phyloP scores from a whole-genome alignment of 441 rosid genomes.

The Pelargonium australe region DNA sequence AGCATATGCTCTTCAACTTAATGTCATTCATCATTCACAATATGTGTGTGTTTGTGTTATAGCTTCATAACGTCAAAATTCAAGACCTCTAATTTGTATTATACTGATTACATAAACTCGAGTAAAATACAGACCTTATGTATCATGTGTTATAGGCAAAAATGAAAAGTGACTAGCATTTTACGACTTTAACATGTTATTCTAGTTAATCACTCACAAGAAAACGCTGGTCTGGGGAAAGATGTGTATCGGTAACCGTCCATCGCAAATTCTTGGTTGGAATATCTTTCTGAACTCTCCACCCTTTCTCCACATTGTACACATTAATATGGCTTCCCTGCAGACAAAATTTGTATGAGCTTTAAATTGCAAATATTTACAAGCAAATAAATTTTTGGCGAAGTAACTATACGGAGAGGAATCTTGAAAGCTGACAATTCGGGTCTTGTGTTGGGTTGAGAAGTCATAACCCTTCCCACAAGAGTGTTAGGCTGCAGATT shows the following conservation, averaged over 20 bases:
- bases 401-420: too few species aligned
- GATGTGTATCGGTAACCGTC: constrained; percentile 82
- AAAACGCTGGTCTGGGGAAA: constrained; percentile 71
- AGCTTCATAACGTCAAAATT: not conserved
- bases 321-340: constrained; percentile 70
- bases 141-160: too few species aligned
- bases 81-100: too few species aligned
- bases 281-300: constrained; percentile 74
- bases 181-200: not conserved
- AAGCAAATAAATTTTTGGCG: not conserved
- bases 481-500: too few species aligned
- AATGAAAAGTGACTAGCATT: not conserved
- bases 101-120: too few species aligned
- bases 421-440: too few species aligned
- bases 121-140: too few species aligned
- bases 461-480: too few species aligned
- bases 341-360: not conserved
- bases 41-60: not conserved
- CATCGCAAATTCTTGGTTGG: constrained; percentile 60
- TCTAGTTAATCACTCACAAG: constrained; percentile 42
- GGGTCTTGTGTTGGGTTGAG: too few species aligned
- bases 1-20: not conserved
- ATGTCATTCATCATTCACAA: not conserved
- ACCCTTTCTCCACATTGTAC: constrained; percentile 66
- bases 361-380: not conserved